phyloP scores from a whole-genome alignment of 1,284 basidiomycete species.

The Rhodotorula mucilaginosa region DNA sequence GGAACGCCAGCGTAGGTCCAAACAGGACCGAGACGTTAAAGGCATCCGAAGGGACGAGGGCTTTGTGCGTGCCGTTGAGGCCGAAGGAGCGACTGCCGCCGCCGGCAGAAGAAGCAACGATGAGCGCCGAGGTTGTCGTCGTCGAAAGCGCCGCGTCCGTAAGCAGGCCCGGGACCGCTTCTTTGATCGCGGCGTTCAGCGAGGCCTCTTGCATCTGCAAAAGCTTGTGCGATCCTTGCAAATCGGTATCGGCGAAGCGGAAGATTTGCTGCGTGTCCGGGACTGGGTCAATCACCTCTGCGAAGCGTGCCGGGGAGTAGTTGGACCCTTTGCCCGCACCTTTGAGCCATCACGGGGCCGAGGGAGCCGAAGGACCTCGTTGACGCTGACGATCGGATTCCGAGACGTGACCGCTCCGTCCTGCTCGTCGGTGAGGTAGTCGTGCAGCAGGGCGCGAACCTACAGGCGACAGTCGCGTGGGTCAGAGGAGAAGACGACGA shows the following conservation, averaged over 20 bases:
- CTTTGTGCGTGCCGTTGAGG: slow-evolving; percentile 72
- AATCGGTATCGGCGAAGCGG: slow-evolving; percentile 83
- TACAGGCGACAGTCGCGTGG: slow-evolving; percentile 45
- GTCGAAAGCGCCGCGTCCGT: slow-evolving; percentile 31
- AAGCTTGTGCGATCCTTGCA: slow-evolving; percentile 64
- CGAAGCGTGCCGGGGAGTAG: too few relatives aligned
- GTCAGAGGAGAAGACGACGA: not conserved
- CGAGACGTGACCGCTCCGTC: slow-evolving; percentile 70
- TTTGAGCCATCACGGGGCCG: slow-evolving; percentile 75
- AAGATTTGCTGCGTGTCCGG: slow-evolving; percentile 67
- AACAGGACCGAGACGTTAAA: slow-evolving; percentile 94
- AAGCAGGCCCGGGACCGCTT: slow-evolving; percentile 86
- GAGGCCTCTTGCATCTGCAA: slow-evolving; percentile 79
- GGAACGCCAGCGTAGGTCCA: slow-evolving; percentile 84
- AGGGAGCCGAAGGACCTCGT: slow-evolving; percentile 86
- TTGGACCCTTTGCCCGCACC: slow-evolving; percentile 51
- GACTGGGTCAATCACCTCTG: slow-evolving; percentile 3
- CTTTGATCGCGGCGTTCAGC: slow-evolving; percentile 76
- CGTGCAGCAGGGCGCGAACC: slow-evolving; percentile 81
- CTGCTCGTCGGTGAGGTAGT: slow-evolving; percentile 88
- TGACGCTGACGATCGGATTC: slow-evolving; percentile 87
- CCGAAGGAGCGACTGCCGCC: slow-evolving; percentile 40
- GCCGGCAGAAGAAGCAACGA: slow-evolving; percentile 12
- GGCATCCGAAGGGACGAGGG: slow-evolving; percentile 84
- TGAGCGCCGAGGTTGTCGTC: slow-evolving; percentile 22